phyloP scores from a whole-genome alignment of 2,329 filamentous ascomycete genomes.

The Apiospora hydei region DNA sequence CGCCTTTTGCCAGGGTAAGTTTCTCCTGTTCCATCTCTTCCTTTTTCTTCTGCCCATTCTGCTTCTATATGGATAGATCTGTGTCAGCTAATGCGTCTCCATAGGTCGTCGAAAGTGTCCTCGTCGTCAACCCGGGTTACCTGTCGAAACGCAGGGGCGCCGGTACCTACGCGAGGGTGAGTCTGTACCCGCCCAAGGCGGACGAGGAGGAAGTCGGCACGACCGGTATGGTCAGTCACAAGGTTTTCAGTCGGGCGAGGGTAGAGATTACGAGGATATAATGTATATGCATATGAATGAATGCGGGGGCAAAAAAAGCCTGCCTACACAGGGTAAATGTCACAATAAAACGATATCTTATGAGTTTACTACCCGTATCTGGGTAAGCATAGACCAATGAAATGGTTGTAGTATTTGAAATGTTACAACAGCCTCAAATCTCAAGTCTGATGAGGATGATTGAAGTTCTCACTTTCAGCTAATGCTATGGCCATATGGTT shows the following conservation, averaged over 20 bases:
- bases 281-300: slow-evolving; percentile 24
- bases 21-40: neutral
- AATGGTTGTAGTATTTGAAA: too few species aligned
- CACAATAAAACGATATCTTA: neutral
- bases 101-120: slow-evolving; percentile 87
- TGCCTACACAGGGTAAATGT: neutral
- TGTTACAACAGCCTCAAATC: neutral
- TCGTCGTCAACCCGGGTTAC: slow-evolving; percentile 89
- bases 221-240: slow-evolving; percentile 71
- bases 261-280: slow-evolving; percentile 87
- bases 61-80: neutral
- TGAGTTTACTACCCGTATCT: neutral
- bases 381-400: neutral
- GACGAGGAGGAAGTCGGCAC: slow-evolving; percentile 64
- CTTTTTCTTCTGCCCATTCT: neutral
- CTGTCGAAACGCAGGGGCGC: slow-evolving; percentile 84
- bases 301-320: neutral
- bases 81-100: slow-evolving; percentile 21
- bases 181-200: slow-evolving; percentile 70
- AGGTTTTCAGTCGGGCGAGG: slow-evolving; percentile 80
- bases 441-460: neutral
- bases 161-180: slow-evolving; percentile 86
- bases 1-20: slow-evolving; percentile 85
- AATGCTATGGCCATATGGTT: neutral
- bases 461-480: neutral